Percentiles rank a stretch among this genome's conserved stretches.
These are phyloP conservation scores for Schwanniomyces vanrijiae DNA, from an alignment of 805 yeast genomes.

Conservation along the genomic window DNA sequence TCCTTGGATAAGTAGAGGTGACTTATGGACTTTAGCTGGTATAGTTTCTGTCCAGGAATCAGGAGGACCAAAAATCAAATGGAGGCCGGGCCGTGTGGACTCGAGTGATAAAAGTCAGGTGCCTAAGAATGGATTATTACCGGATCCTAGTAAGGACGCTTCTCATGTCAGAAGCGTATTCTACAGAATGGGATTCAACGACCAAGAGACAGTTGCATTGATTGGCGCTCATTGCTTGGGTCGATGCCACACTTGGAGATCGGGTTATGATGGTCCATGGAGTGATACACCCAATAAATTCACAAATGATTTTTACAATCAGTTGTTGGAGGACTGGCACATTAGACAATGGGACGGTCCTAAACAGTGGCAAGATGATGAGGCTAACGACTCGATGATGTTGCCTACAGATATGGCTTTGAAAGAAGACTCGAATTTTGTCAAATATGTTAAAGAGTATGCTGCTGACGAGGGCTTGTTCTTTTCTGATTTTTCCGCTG, in stretches of 20 bases:
- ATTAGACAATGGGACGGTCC: slow-evolving; percentile 40
- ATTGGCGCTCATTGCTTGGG: slow-evolving; percentile 46
- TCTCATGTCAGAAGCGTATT: slow-evolving; percentile 65
- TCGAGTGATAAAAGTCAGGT: slow-evolving; percentile 45
- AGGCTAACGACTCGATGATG: slow-evolving; percentile 48
- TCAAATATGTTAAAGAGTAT: slow-evolving; percentile 46
- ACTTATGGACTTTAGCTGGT: slow-evolving; percentile 77
- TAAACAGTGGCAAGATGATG: slow-evolving; percentile 41
- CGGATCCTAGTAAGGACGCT: slow-evolving; percentile 67
- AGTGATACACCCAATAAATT: slow-evolving; percentile 38
- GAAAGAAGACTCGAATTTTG: slow-evolving; percentile 45
- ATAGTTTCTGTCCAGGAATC: slow-evolving; percentile 74
- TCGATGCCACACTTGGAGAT: slow-evolving; percentile 33
- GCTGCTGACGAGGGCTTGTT: slow-evolving; percentile 50
- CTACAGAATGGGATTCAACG: slow-evolving; percentile 49
- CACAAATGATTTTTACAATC: slow-evolving; percentile 38
- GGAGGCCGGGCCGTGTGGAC: slow-evolving; percentile 84
- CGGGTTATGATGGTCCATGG: slow-evolving; percentile 48
- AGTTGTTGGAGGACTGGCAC: slow-evolving; percentile 55
- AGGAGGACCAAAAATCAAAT: slow-evolving; percentile 74
- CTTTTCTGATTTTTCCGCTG: slow-evolving; percentile 49
- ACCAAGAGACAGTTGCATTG: slow-evolving; percentile 41
- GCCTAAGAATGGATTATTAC: slow-evolving; percentile 71
- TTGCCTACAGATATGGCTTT: slow-evolving; percentile 58
- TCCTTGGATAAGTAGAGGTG: slow-evolving; percentile 77